A percentile compares a stretch with the other conserved stretches of the same genome.
Evolutionary conservation across 75 land plant species (phyloP).

Genomic region (Pinus taeda): DNA sequence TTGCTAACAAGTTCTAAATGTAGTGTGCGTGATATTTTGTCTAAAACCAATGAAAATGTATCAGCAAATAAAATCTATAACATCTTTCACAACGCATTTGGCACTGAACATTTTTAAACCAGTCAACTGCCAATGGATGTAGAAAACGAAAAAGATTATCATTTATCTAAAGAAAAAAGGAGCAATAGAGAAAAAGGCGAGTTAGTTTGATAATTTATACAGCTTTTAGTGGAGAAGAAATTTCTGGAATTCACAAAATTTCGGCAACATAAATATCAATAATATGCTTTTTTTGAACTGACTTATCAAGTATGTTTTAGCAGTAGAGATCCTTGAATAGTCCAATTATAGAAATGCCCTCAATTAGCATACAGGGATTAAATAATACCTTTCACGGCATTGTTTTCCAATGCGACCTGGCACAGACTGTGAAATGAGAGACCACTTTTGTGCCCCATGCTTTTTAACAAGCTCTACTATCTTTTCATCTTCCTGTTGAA

Average conservation of each 20-base stretch:
- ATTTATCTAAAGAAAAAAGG: not conserved
- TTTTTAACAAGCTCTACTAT: slow-evolving; percentile 64
- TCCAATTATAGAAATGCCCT: too few relatives aligned
- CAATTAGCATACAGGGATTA: too few relatives aligned
- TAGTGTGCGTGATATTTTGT: not conserved
- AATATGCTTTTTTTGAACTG: too few relatives aligned
- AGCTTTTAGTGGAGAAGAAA: not conserved
- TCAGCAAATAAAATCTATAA: not conserved
- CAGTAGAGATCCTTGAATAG: too few relatives aligned
- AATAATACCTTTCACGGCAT: slow-evolving; percentile 64
- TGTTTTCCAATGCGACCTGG: slow-evolving; percentile 92
- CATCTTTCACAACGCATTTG: not conserved
- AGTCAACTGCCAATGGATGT: not conserved
- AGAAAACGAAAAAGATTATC: not conserved
- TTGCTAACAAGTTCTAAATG: too few relatives aligned
- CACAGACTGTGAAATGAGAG: slow-evolving; percentile 77
- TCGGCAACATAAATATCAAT: not conserved
- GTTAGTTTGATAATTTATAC: not conserved
- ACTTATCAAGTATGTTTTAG: too few relatives aligned
- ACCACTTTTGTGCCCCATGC: slow-evolving; percentile 89
- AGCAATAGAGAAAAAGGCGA: not conserved
- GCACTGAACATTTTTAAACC: not conserved
- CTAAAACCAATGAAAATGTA: not conserved
- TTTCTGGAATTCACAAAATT: not conserved
- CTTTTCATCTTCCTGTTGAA: slow-evolving; percentile 81